Evolutionary conservation across 129 eudicot species (phyloP), one percentile per base, ranked within the genome.

Genomic region (Flaveria ramosissima): DNA sequence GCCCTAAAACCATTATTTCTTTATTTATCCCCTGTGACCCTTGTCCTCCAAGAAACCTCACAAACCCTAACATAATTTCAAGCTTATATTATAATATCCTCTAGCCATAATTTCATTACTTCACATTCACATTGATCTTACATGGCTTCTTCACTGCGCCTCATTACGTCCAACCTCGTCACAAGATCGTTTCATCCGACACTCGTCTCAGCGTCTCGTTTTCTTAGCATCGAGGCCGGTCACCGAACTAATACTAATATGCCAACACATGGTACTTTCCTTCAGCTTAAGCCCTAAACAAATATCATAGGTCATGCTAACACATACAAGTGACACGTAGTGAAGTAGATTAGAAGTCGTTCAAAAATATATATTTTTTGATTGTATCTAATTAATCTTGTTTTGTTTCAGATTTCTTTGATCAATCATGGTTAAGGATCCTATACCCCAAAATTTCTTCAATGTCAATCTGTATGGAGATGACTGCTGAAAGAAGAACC

Each of bases 21-120:
- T 32, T 6, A 32, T 32, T 32, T 32, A 32, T 32, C 39, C 39
- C 39, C 39, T 50, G 1, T 6, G 21, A 15, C 9, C 7, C 20
- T 52, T 52, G 21, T n/a, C n/a, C 60, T n/a, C 60, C 60, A 52
- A 52, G 60, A 16, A 52, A 52, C 60, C n/a, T 52, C 60, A 52
- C 21, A 52, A 52, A 52, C 60, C 60, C 60, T 52, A 52, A 52
- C 60, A 27, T 27, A 27, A 27, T 3, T 50, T 50, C 55, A 3
- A 1, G 60, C 21, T 52, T 5, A 16, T 52, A 52, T 16, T 15
- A n/a, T 3, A 15, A 52, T 50, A 50, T 12, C 55, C 14, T 9
- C 13, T 12, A 50, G 55, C 11, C 6, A 3, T 14, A 6, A 15
- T 16, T 52, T 52, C 60, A n/a, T n/a, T 52, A 52, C 60, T 15